phyloP scores from a whole-genome alignment of 1,139 yeast genomes.

The Saccharomyces uvarum region DNA sequence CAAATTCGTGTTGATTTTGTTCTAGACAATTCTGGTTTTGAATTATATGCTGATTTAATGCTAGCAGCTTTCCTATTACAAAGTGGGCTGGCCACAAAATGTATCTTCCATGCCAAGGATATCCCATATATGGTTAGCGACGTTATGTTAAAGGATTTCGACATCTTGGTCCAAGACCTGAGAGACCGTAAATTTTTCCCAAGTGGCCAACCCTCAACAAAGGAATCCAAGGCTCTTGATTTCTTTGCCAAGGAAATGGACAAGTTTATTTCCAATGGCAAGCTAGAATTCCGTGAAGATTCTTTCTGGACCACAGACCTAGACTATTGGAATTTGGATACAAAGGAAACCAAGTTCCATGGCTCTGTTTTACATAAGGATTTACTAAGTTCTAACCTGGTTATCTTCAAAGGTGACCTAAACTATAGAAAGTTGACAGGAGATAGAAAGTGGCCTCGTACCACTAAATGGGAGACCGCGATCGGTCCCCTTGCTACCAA shows the following conservation, averaged over 20 bases:
- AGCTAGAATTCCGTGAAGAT: constrained; percentile 51
- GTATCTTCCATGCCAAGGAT: constrained; percentile 80
- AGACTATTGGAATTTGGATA: constrained; percentile 62
- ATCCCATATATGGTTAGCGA: constrained; percentile 98
- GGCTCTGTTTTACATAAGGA: constrained; percentile 49
- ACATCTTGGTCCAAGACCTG: constrained; percentile 52
- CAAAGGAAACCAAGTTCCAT: constrained; percentile 46
- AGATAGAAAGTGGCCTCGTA: constrained; percentile 79
- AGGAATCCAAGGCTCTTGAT: constrained; percentile 34
- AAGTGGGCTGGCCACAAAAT: constrained; percentile 49
- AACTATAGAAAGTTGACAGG: constrained; percentile 91
- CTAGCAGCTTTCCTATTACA: constrained; percentile 71
- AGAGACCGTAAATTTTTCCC: constrained; percentile 46
- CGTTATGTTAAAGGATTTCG: constrained; percentile 79
- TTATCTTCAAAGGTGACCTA: constrained; percentile 89
- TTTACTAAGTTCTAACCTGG: constrained; percentile 52
- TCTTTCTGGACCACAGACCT: constrained; percentile 79
- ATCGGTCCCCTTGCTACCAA: constrained; percentile 56
- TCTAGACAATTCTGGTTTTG: constrained; percentile 92
- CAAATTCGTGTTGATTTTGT: constrained; percentile 69
- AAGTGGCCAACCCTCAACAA: constrained; percentile 34
- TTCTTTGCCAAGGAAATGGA: constrained; percentile 46
- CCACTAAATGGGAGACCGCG: constrained; percentile 65
- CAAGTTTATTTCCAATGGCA: constrained; percentile 42
- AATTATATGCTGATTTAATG: constrained; percentile 79